phyloP scores from a whole-genome alignment of 768 basidiomycete genomes.

The Rhodosporidiobolus odoratus region DNA sequence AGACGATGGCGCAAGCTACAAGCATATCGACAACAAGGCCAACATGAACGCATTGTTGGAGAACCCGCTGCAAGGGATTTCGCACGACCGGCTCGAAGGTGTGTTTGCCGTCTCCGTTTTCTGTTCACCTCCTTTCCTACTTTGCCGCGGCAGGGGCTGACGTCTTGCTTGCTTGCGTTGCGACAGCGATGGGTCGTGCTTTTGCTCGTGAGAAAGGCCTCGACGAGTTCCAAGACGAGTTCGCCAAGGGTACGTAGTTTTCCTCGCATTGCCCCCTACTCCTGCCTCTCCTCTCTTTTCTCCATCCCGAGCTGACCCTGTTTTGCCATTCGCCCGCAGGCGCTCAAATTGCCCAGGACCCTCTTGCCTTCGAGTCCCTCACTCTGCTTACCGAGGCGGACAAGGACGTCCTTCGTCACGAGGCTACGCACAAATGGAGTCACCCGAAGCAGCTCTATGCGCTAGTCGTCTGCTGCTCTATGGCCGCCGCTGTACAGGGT shows the following conservation, averaged over 20 bases:
- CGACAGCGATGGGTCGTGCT: constrained; percentile 69
- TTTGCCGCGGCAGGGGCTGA: no score
- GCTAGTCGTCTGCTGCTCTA: constrained; percentile 30
- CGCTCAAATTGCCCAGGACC: constrained; percentile 65
- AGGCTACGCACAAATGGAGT: constrained; percentile 45
- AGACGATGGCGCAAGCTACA: not conserved
- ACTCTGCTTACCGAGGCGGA: constrained; percentile 44
- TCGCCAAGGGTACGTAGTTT: constrained; percentile 56
- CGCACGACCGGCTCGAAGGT: constrained; percentile 11
- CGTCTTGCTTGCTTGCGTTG: no score
- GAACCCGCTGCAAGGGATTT: constrained; percentile 53
- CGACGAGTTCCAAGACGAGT: constrained; percentile 44
- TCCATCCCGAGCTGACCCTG: constrained; percentile 51
- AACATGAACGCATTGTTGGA: constrained; percentile 44
- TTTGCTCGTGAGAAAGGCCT: constrained; percentile 55
- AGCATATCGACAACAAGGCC: not conserved
- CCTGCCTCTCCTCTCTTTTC: constrained; percentile 62
- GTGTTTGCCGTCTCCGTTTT: constrained; percentile 40
- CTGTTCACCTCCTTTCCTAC: constrained; percentile 59
- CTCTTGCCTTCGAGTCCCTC: constrained; percentile 30
- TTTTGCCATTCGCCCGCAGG: constrained; percentile 32
- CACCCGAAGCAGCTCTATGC: constrained; percentile 44
- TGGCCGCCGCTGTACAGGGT: constrained; percentile 40
- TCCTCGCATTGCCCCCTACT: no score
- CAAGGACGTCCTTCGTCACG: constrained; percentile 39